Base-by-base conservation (phyloP, 331 rosid genomes). In the Cydonia oblonga region DNA sequence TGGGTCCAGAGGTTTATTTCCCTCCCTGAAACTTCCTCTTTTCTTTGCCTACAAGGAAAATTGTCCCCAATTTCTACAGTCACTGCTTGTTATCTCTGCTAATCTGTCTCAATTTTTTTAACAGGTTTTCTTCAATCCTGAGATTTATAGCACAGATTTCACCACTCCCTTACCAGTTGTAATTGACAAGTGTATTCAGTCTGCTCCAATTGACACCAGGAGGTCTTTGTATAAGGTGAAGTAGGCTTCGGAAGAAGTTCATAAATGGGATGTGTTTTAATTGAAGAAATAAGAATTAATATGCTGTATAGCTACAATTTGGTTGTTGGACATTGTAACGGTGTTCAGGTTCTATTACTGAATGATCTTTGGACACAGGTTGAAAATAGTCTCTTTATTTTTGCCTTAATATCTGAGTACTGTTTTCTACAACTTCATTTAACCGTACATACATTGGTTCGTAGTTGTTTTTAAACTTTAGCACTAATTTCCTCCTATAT, bases 111-210 rank as follows among this genome's bases (percentile, higher is more conserved):
- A 68, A 63, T 38, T 26, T 66, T 53, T 53, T 53, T 53, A 62
- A 64, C 86, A 95, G 99, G 87, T 95, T 49, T 95, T 95, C 87
- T 95, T 95, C 78, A 95, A 85, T 86, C 99, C 99, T n/a, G 97
- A 95, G 87, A 90, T 95, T 68, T 88, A 95, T 78, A 85, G 96
- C 87, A 83, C 81, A 0, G 93, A 95, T 62, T 91, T 86, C 66
- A 75, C 86, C 75, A 88, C 96, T 72, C 96, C 99, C 56, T 84
- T 95, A 81, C 96, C 99, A 3, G 88, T 78, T 76, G 93, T 91
- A 23, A 95, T 95, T 61, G 99, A 95, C 88, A 95, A 84, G 81
- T 95, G 99, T 74, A 95, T 95, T 83, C 99, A 95, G 82, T 95
- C 99, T 28, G 93, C 99, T 0, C 99, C 99, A 29, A 95, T 95